Base-by-base conservation (phyloP, 2,329 filamentous ascomycete species). In the Nothopassalora personata region DNA sequence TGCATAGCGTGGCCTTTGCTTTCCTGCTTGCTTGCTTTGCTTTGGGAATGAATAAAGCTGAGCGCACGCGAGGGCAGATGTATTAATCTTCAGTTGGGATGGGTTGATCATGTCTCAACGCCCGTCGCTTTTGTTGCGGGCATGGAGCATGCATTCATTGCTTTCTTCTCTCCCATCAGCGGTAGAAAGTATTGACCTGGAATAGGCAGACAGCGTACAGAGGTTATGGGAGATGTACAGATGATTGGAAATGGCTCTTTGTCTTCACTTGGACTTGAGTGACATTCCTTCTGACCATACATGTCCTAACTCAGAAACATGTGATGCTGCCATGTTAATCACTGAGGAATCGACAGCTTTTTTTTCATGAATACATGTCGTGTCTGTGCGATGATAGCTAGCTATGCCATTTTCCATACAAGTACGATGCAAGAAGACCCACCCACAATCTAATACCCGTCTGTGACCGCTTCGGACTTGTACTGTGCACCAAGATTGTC, bases 1-100 rank as follows among this genome's bases (percentile, higher is more conserved):
- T 51, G 49, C 49, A 51, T 51, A 51, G 49, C 49, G 49, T 51
- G 49, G 49, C 13, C 49, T 18, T 34, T 51, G 47, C 47, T 50
- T 31, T 31, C 34, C 47, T 50, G 47, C 18, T 50, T 10, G 47
- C 11, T 34, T 34, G 31, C 31, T 34, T 34, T 34, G 31, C 31
- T 34, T 34, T 43, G 39, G 39, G 39, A 43, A 43, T 8, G 15
- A 43, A 43, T 13, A 43, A 23, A 23, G 23, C 23, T 23, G 23
- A 23, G 23, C 23, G 34, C 34, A 11, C 7, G 34, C 4, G 4
- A 15, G 6, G 34, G 15, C 34, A 10, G 8, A 36, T 36, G 34
- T 36, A 36, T 36, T 36, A 13, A 36, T 5, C 8, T 8, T 36
- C 4, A 36, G 34, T 36, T 13, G 34, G 34, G 34, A 36, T 10